Conservation (phyloP, 2,329 filamentous ascomycete species). For the Penicillium paneum region DNA sequence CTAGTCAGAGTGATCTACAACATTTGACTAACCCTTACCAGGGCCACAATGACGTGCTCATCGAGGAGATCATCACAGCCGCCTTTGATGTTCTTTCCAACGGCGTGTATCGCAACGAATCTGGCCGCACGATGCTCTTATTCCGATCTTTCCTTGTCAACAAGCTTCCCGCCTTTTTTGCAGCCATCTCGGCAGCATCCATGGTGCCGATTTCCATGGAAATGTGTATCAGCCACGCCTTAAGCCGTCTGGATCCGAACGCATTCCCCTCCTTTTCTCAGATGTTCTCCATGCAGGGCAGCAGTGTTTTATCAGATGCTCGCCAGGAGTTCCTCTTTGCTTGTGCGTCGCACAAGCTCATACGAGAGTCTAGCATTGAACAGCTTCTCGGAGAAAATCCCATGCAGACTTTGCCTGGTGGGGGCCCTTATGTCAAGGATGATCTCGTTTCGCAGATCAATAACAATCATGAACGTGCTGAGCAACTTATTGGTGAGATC, state of each 20-base stretch:
- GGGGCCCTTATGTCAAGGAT: constrained; percentile 73
- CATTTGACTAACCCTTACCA: constrained; percentile 32
- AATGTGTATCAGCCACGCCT: constrained; percentile 62
- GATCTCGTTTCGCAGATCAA: constrained; percentile 74
- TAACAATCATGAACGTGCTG: constrained; percentile 69
- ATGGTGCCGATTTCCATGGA: constrained; percentile 61
- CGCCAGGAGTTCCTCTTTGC: constrained; percentile 83
- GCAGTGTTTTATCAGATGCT: constrained; percentile 62
- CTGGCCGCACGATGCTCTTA: constrained; percentile 61
- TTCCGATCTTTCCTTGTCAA: constrained; percentile 84
- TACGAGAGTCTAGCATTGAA: constrained; percentile 73
- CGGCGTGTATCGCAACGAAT: constrained; percentile 69
- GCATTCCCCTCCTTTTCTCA: constrained; percentile 64
- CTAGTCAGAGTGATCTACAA: not conserved
- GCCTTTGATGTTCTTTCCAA: constrained; percentile 89
- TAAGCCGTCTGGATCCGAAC: constrained; percentile 61
- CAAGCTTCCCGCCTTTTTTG: constrained; percentile 62
- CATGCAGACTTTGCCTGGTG: constrained; percentile 71
- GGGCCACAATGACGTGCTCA: constrained; percentile 72
- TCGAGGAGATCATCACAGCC: constrained; percentile 79
- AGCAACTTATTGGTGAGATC: constrained; percentile 74
- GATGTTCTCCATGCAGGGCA: constrained; percentile 59
- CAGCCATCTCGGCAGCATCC: constrained; percentile 55
- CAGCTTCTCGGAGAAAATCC: constrained; percentile 79
- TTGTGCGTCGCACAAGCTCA: constrained; percentile 82